Conservation (phyloP, 2,329 filamentous ascomycete species). For the Thyridium curvatum region DNA sequence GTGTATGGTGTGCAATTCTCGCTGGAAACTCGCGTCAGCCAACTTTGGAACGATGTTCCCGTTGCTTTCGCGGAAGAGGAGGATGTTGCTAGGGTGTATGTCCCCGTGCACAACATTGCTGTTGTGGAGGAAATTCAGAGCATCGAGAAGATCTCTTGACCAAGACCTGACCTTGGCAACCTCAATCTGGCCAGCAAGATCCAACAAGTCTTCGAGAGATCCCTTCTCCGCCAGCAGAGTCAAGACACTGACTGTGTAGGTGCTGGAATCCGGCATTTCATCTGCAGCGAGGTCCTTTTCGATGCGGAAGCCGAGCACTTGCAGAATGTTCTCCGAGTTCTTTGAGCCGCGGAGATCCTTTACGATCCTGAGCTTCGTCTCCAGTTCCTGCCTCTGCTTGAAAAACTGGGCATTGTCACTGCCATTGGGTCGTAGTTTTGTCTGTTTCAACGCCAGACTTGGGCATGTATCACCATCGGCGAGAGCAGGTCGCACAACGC, state of each 20-base stretch:
- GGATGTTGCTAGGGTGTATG: conserved; percentile 72
- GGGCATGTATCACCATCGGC: conserved; percentile 47
- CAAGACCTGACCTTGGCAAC: conserved; percentile 75
- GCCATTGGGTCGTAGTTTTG: conserved; percentile 49
- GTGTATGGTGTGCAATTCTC: conserved; percentile 55
- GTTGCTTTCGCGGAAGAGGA: conserved; percentile 64
- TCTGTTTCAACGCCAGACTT: conserved; percentile 69
- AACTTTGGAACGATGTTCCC: conserved; percentile 69
- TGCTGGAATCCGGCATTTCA: conserved; percentile 25
- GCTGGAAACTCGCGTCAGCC: conserved; percentile 66
- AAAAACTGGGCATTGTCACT: conserved; percentile 62
- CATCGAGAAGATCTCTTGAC: conserved; percentile 89
- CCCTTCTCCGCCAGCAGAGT: conserved; percentile 76
- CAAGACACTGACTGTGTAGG: conserved; percentile 70
- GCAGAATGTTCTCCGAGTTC: conserved; percentile 71
- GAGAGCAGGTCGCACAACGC: conserved; percentile 66
- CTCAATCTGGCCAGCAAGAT: conserved; percentile 68
- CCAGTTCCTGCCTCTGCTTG: conserved; percentile 68
- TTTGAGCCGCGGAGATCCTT: conserved; percentile 71
- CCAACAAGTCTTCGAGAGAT: conserved; percentile 74
- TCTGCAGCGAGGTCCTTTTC: conserved; percentile 24
- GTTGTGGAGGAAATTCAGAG: conserved; percentile 78
- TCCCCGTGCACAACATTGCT: conserved; percentile 79
- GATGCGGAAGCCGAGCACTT: conserved; percentile 79
- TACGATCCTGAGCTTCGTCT: conserved; percentile 68